phyloP scores from a whole-genome alignment of 768 basidiomycete species.

The Serendipita vermifera region DNA sequence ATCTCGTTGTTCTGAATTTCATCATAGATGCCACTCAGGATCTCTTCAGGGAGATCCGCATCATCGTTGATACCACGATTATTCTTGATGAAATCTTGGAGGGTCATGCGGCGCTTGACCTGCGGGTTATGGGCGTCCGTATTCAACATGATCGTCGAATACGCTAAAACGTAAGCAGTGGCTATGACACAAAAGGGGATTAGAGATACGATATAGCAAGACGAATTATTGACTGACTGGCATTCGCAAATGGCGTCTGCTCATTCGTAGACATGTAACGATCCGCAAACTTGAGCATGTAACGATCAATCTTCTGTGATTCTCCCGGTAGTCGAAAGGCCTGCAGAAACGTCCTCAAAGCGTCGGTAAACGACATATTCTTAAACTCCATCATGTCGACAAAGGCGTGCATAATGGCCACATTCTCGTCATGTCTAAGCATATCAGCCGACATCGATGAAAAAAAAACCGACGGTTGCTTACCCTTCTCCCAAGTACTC shows the following conservation, averaged over 20 bases:
- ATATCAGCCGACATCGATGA: slow-evolving; percentile 6
- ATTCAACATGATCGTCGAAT: slow-evolving; percentile 90
- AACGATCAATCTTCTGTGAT: slow-evolving; percentile 96
- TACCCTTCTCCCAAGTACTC: slow-evolving; percentile 97
- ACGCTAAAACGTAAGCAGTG: slow-evolving; percentile 87
- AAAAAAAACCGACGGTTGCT: no score
- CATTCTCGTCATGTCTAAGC: slow-evolving; percentile 69
- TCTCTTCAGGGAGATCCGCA: slow-evolving; percentile 75
- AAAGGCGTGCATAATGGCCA: slow-evolving; percentile 95
- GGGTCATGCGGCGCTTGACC: slow-evolving; percentile 89
- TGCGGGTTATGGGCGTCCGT: slow-evolving; percentile 96
- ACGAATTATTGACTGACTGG: slow-evolving; percentile 41
- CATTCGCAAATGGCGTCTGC: slow-evolving; percentile 80
- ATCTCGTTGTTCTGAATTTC: slow-evolving; percentile 90
- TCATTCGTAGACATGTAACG: slow-evolving; percentile 85
- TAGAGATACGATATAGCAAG: neutral
- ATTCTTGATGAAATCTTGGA: slow-evolving; percentile 81
- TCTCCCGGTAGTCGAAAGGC: slow-evolving; percentile 96
- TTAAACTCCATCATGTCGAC: slow-evolving; percentile 86
- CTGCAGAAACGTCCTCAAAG: slow-evolving; percentile 80
- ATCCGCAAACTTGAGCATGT: slow-evolving; percentile 97
- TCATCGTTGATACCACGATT: slow-evolving; percentile 94
- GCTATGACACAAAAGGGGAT: slow-evolving; percentile 33
- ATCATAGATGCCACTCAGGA: slow-evolving; percentile 67
- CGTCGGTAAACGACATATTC: slow-evolving; percentile 71